A percentile compares a stretch with the other conserved stretches of the same genome.
Conservation (phyloP, 2,329 filamentous ascomycete genomes). For the Alternaria triticimaculans region DNA sequence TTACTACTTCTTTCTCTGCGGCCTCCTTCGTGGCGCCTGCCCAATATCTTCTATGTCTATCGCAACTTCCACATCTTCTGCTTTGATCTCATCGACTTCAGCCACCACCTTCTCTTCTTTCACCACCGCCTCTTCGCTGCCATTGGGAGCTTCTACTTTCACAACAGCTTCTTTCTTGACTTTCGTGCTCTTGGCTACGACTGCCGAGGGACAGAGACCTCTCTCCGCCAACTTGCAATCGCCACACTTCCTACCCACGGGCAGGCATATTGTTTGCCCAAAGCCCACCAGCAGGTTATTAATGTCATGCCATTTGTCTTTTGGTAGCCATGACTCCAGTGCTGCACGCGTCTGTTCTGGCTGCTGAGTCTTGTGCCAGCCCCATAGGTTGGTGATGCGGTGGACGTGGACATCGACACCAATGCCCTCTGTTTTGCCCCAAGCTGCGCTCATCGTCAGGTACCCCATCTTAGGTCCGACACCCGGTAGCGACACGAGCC, state of each 20-base stretch:
- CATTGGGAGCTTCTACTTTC: constrained; percentile 45
- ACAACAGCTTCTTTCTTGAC: constrained; percentile 52
- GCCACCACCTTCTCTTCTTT: constrained; percentile 26
- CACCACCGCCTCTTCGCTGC: constrained; percentile 29
- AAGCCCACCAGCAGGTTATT: constrained; percentile 88
- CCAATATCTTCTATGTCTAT: constrained; percentile 47
- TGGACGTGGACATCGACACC: constrained; percentile 96
- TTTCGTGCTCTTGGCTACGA: constrained; percentile 59
- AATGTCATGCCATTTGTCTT: constrained; percentile 88
- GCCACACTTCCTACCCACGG: constrained; percentile 80
- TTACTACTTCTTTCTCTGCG: constrained; percentile 3
- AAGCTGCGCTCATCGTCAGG: constrained; percentile 79
- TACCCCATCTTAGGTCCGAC: constrained; percentile 97
- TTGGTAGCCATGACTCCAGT: constrained; percentile 82
- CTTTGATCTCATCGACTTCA: constrained; percentile 31
- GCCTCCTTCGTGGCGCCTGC: constrained; percentile 15
- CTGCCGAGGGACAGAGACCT: constrained; percentile 71
- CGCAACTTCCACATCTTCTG: constrained; percentile 28
- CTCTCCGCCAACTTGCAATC: constrained; percentile 80
- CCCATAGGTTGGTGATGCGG: constrained; percentile 92
- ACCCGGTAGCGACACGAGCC: constrained; percentile 78
- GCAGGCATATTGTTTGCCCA: constrained; percentile 85
- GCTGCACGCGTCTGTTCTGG: constrained; percentile 82
- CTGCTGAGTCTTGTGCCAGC: constrained; percentile 81
- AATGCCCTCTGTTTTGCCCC: constrained; percentile 76